These are phyloP conservation scores for Hyaloscypha bicolor DNA, from an alignment of 495 filamentous ascomycete species.

Conservation along the genomic window DNA sequence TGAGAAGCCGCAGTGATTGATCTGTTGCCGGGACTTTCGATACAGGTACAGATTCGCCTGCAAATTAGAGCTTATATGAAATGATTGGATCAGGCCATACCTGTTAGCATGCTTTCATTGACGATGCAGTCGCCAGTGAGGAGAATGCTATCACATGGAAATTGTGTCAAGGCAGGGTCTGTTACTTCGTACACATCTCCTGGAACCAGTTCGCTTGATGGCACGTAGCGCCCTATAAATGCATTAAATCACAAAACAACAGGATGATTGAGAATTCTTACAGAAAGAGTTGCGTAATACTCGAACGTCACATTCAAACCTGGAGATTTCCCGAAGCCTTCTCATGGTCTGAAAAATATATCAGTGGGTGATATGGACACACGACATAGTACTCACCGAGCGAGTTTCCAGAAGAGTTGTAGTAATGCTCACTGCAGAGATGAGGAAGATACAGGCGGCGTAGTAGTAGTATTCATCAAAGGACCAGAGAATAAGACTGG, in stretches of 20 bases:
- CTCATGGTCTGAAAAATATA: conserved; percentile 70
- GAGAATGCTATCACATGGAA: conserved; percentile 91
- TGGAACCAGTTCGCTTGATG: conserved; percentile 86
- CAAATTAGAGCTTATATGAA: conserved; percentile 25
- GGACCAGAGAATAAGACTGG: conserved; percentile 93
- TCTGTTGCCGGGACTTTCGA: conserved; percentile 89
- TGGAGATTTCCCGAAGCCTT: conserved; percentile 86
- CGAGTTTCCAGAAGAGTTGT: conserved; percentile 89
- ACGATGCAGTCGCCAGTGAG: conserved; percentile 96
- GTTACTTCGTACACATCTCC: conserved; percentile 98
- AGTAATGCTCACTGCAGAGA: conserved; percentile 88
- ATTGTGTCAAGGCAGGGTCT: conserved; percentile 90
- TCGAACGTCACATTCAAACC: conserved; percentile 92
- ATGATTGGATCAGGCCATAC: conserved; percentile 43
- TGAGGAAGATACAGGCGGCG: conserved; percentile 91
- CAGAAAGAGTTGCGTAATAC: conserved; percentile 95
- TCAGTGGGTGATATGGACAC: neutral
- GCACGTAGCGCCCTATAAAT: conserved; percentile 74
- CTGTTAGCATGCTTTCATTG: conserved; percentile 99
- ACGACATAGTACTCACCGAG: conserved; percentile 56
- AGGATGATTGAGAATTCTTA: conserved; percentile 44
- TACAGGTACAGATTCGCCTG: conserved; percentile 94
- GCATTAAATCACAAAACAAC: conserved; percentile 12
- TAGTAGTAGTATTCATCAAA: conserved; percentile 97
- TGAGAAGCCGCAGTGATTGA: conserved; percentile 70